Evolutionary conservation across 345 rosid genomes (phyloP).

Genomic region (Populus ilicifolia): DNA sequence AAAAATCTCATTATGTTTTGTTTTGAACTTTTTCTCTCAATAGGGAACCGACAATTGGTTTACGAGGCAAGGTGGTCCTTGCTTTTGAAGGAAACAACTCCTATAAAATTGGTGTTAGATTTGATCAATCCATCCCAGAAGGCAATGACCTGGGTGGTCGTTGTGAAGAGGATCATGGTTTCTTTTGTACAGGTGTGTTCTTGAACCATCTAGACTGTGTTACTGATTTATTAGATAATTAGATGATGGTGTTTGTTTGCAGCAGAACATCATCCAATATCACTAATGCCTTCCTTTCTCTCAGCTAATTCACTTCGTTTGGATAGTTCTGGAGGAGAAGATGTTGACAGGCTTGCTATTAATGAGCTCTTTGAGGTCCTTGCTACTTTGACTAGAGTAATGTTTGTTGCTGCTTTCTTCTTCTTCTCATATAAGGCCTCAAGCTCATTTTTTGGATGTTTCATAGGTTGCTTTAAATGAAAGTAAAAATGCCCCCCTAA

Average conservation of each 20-base stretch:
- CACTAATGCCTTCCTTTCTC: slow-evolving; percentile 5
- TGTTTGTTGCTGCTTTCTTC: neutral
- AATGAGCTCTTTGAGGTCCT: slow-evolving; percentile 85
- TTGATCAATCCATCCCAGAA: slow-evolving; percentile 74
- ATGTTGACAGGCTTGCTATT: slow-evolving; percentile 71
- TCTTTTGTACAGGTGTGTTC: slow-evolving; percentile 80
- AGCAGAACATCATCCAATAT: neutral
- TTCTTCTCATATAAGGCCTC: neutral
- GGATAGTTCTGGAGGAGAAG: slow-evolving; percentile 78
- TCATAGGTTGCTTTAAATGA: slow-evolving; percentile 64
- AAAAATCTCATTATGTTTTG: neutral
- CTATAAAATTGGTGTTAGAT: slow-evolving; percentile 92
- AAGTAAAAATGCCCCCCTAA: slow-evolving; percentile 65
- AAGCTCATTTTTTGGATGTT: slow-evolving; percentile 19
- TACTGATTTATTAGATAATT: neutral
- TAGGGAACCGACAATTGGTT: slow-evolving; percentile 80
- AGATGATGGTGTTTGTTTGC: neutral
- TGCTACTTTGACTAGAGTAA: neutral
- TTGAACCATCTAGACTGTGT: neutral
- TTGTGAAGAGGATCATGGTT: slow-evolving; percentile 88
- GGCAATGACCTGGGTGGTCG: slow-evolving; percentile 95
- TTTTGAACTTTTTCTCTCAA: neutral
- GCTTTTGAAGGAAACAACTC: slow-evolving; percentile 83
- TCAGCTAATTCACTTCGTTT: slow-evolving; percentile 79
- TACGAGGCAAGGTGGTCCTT: slow-evolving; percentile 86